Conservation (phyloP, 2,329 filamentous ascomycete species). For the Niveomyces coronatus region DNA sequence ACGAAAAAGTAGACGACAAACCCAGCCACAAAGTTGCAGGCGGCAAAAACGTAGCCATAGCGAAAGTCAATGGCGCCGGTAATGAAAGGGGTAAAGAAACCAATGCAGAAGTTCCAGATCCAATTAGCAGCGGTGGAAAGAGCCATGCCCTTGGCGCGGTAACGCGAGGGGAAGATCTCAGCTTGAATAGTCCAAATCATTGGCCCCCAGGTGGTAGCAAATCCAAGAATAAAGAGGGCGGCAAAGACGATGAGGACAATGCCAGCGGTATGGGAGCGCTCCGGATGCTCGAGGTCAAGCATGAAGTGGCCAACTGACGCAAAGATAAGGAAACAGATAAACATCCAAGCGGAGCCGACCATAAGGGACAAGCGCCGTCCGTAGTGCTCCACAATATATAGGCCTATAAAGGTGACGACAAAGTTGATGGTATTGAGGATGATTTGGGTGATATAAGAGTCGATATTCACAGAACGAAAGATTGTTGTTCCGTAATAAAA, state of each 20-base stretch:
- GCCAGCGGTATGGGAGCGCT: conserved; percentile 33
- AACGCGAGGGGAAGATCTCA: conserved; percentile 54
- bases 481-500: conserved; percentile 53
- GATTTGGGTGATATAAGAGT: conserved; percentile 57
- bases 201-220: conserved; percentile 57
- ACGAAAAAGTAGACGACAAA: conserved; percentile 68
- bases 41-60: conserved; percentile 69
- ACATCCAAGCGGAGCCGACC: conserved; percentile 51
- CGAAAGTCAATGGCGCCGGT: conserved; percentile 59
- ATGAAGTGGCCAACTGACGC: conserved; percentile 41
- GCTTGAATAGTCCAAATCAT: conserved; percentile 56
- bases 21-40: conserved; percentile 54
- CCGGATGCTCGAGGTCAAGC: conserved; percentile 26
- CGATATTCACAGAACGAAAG: conserved; percentile 35
- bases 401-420: conserved; percentile 52
- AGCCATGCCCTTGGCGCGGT: conserved; percentile 50
- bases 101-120: conserved; percentile 65
- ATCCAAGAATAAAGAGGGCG: conserved; percentile 53
- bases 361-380: conserved; percentile 56
- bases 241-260: conserved; percentile 54
- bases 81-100: conserved; percentile 75
- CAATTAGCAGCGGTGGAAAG: conserved; percentile 53
- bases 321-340: conserved; percentile 48
- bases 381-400: conserved; percentile 61
- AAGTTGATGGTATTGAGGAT: conserved; percentile 61